Evolutionary conservation across 305 asterid genomes (phyloP), one percentile per base, ranked within the genome.

Genomic region (Solanum aculeatissimum): DNA sequence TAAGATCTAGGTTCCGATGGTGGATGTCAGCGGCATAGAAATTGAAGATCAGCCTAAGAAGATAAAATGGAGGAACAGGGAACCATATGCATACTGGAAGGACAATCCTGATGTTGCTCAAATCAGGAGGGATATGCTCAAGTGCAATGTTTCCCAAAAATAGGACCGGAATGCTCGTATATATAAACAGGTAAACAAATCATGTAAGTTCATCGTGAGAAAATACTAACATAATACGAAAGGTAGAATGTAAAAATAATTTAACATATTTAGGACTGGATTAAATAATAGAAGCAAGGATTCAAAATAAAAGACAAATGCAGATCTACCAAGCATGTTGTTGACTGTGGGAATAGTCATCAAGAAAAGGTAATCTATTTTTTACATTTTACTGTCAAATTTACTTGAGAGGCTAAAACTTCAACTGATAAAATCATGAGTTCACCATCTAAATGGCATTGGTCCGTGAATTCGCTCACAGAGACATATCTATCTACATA

Each of bases 301-400:
- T 97, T 86, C 88, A 92, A 97, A 95, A 90, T 87, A 90, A 90
- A 89, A 3, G 96, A 95, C 91, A 92, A 95, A 87, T 97, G 99
- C 90, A 90, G 91, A 88, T 95, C 99, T 53, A 92, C 95, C 45
- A 94, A 95, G 85, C 85, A 92, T 79, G 99, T 98, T 16, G 99
- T 97, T 32, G 93, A 94, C 12, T 92, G 97, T 96, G 99, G 99
- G 45, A 92, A 97, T 74, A 89, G 82, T 85, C 97, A 95, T 77
- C 85, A 82, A 49, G 63, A 93, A 89, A 92, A 92, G 98, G 98
- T 96, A 89, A 84, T n/a, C n/a, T n/a, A n/a, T n/a, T n/a, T n/a
- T n/a, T 74, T 0, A 29, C 9, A 19, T 71, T 70, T 53, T 51
- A 3, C 58, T 53, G 7, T 27, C 69, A 29, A 47, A 55, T 79